Evolutionary conservation across 768 basidiomycete species (phyloP).

Genomic region (Pholiota molesta): DNA sequence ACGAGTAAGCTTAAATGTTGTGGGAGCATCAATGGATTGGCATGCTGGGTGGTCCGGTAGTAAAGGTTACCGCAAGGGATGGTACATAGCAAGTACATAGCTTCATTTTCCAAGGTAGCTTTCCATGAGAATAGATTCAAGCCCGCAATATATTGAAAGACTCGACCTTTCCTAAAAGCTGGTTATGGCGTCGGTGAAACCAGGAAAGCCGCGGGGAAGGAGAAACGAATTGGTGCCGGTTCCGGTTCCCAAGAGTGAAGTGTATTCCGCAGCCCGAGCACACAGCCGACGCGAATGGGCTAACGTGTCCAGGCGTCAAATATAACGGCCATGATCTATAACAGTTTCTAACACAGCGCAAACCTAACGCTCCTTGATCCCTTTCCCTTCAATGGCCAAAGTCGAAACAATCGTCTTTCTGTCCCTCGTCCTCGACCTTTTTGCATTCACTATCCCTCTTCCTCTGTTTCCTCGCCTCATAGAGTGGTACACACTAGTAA

Average conservation of each 20-base stretch:
- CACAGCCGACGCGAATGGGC: constrained; percentile 10
- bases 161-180: neutral
- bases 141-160: neutral
- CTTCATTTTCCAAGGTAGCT: neutral
- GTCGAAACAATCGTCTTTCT: constrained; percentile 87
- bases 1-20: neutral
- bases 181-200: neutral
- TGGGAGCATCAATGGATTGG: neutral
- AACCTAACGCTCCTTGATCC: constrained; percentile 5
- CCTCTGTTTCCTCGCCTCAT: constrained; percentile 98
- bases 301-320: constrained; percentile 18
- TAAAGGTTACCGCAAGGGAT: neutral
- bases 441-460: constrained; percentile 93
- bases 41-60: neutral
- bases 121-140: neutral
- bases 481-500: constrained; percentile 83
- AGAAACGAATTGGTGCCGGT: constrained; percentile 6
- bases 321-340: constrained; percentile 9
- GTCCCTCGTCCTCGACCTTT: constrained; percentile 87
- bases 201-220: too few species aligned
- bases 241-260: constrained; percentile 22
- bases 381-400: constrained; percentile 48
- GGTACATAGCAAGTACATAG: too few species aligned
- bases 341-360: neutral
- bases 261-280: constrained; percentile 11